Conservation (phyloP, 345 rosid species). For the Melaleuca quinquenervia region DNA sequence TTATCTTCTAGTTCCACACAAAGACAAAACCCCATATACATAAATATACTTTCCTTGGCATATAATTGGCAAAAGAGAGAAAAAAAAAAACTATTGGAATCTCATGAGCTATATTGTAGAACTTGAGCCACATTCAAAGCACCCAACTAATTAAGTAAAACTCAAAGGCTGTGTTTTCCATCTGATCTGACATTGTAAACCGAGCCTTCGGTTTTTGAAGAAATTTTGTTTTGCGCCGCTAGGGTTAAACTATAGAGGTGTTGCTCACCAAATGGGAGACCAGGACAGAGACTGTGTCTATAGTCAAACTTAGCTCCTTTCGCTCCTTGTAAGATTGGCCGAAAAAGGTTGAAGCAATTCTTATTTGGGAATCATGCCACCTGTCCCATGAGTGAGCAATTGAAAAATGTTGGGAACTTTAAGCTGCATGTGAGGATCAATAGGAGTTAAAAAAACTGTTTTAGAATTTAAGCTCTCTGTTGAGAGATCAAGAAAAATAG, state of each 20-base stretch:
- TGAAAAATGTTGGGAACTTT: neutral
- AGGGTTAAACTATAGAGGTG: constrained; percentile 14
- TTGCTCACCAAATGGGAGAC: constrained; percentile 38
- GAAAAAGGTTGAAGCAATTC: neutral
- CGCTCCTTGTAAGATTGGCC: neutral
- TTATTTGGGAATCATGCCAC: constrained; percentile 8
- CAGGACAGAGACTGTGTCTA: constrained; percentile 13
- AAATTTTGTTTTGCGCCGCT: constrained; percentile 5
- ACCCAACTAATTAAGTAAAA: constrained; percentile 1
- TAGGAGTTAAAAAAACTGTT: neutral
- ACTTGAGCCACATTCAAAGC: constrained; percentile 12
- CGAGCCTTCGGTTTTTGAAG: constrained; percentile 8
- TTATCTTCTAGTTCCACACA: neutral
- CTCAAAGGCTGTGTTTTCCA: neutral
- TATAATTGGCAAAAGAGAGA: neutral
- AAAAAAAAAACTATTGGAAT: neutral
- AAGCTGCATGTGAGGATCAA: neutral
- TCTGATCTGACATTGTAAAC: constrained; percentile 15
- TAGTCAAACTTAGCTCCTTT: constrained; percentile 2
- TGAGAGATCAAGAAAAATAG: neutral
- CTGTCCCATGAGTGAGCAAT: constrained; percentile 1
- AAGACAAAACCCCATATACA: neutral
- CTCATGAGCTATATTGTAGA: neutral
- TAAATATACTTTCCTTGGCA: neutral
- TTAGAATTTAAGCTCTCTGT: neutral